phyloP scores from a whole-genome alignment of 306 rosid species.

The Phaseolus lunatus region DNA sequence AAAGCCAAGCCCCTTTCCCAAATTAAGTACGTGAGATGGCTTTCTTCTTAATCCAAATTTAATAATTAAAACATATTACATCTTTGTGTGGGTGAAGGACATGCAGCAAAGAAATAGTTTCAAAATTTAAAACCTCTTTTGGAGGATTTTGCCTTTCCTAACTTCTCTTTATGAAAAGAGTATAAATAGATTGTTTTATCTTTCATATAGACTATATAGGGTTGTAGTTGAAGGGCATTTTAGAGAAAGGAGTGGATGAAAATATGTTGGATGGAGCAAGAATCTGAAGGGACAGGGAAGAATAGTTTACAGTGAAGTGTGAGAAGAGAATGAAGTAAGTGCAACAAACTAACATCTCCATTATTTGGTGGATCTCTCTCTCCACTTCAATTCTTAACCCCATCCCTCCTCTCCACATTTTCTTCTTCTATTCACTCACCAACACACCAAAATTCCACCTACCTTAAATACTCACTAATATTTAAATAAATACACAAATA shows the following conservation, averaged over 20 bases:
- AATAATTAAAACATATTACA: not conserved
- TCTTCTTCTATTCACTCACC: constrained; percentile 27
- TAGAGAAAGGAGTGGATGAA: constrained; percentile 34
- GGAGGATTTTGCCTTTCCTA: too few relatives aligned
- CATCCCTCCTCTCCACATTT: not conserved
- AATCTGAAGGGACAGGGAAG: not conserved
- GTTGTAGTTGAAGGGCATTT: constrained; percentile 35
- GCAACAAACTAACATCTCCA: not conserved
- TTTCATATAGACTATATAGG: too few relatives aligned
- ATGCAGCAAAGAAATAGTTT: not conserved
- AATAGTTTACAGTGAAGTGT: not conserved
- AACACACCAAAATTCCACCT: constrained; percentile 30
- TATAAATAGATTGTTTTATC: not conserved
- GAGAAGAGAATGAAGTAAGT: not conserved
- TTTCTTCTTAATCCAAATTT: not conserved
- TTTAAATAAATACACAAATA: not conserved
- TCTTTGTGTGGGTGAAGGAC: not conserved
- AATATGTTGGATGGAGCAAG: not conserved
- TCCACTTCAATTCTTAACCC: not conserved
- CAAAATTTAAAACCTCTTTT: not conserved
- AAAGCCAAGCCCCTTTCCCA: constrained; percentile 27
- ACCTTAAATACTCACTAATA: not conserved
- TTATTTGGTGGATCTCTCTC: not conserved
- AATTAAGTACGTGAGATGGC: constrained; percentile 33
- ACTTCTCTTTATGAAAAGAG: not conserved